Percentiles rank a stretch among this genome's conserved stretches.
These are phyloP conservation scores for Boletellus ananiceps DNA, from an alignment of 768 basidiomycete species.

Conservation along the genomic window DNA sequence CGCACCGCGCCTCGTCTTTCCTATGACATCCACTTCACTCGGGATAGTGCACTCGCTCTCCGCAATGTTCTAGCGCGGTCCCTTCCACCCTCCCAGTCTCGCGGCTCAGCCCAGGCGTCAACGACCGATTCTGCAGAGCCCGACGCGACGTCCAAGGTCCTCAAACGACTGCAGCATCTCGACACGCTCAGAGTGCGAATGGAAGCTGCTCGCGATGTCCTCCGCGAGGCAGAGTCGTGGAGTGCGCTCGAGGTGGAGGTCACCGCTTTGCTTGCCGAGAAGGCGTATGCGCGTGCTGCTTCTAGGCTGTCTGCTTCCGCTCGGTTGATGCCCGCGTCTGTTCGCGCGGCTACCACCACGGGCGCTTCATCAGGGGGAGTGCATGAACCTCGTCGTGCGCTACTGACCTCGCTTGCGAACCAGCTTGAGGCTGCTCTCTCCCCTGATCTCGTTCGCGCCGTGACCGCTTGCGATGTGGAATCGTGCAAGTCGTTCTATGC, in stretches of 20 bases:
- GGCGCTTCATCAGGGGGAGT: constrained; percentile 12
- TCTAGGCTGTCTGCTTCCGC: constrained; percentile 85
- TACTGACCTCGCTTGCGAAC: constrained; percentile 92
- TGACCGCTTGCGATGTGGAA: constrained; percentile 70
- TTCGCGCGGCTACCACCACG: constrained; percentile 70
- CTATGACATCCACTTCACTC: constrained; percentile 97
- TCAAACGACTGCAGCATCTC: constrained; percentile 75
- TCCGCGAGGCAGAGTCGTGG: constrained; percentile 96
- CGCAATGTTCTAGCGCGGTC: constrained; percentile 58
- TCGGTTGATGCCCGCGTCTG: constrained; percentile 86
- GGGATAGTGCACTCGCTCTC: constrained; percentile 80
- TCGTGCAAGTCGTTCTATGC: constrained; percentile 74
- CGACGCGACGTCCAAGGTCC: constrained; percentile 55
- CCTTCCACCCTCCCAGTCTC: constrained; percentile 32
- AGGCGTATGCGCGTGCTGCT: constrained; percentile 85
- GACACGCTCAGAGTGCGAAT: constrained; percentile 82
- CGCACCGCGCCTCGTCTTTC: constrained; percentile 85
- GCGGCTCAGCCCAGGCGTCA: background rate
- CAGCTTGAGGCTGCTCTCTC: constrained; percentile 91
- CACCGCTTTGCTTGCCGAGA: constrained; percentile 73
- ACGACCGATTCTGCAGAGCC: constrained; percentile 3
- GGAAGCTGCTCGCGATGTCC: constrained; percentile 84
- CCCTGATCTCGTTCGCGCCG: constrained; percentile 84
- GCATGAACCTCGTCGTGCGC: constrained; percentile 76
- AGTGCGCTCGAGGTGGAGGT: constrained; percentile 92